Evolutionary conservation across 257 asterid species (phyloP).

Genomic region (Ilex aquifolium): DNA sequence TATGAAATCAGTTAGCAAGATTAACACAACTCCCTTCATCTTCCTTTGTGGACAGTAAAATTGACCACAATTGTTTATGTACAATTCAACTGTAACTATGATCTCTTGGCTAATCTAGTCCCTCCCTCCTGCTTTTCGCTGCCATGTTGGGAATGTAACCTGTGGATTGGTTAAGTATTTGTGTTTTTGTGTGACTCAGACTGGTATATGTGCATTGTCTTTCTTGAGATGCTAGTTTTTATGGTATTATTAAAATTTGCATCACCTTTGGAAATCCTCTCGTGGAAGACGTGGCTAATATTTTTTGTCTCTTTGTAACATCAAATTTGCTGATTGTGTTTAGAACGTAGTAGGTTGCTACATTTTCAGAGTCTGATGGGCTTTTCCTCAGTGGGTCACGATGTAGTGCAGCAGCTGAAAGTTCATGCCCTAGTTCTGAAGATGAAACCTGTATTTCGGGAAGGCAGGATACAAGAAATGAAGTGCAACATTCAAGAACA

Average conservation of each 20-base stretch:
- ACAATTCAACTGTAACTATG: too few relatives aligned
- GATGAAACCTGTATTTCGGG: slow-evolving; percentile 64
- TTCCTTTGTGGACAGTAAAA: too few relatives aligned
- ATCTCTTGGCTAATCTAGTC: too few relatives aligned
- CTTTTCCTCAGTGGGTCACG: slow-evolving; percentile 69
- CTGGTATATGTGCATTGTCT: too few relatives aligned
- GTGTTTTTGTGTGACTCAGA: too few relatives aligned
- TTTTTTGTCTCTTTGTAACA: background rate
- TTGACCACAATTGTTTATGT: too few relatives aligned
- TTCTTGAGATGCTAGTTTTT: background rate
- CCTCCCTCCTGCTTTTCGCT: too few relatives aligned
- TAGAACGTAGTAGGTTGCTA: slow-evolving; percentile 76
- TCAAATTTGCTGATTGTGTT: slow-evolving; percentile 58
- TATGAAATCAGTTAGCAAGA: too few relatives aligned
- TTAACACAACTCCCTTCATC: too few relatives aligned
- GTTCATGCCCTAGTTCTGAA: slow-evolving; percentile 72
- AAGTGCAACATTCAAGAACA: slow-evolving; percentile 29
- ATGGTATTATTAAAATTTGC: background rate
- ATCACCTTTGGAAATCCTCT: background rate
- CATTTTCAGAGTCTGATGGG: slow-evolving; percentile 83
- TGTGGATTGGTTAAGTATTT: too few relatives aligned
- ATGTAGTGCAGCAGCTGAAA: slow-evolving; percentile 72
- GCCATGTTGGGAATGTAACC: too few relatives aligned
- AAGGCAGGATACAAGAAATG: slow-evolving; percentile 41
- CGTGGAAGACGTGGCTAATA: background rate